Percentiles rank a stretch among this genome's conserved stretches.
Conservation (phyloP, 2,329 filamentous ascomycete species). For the Colletotrichum musae region DNA sequence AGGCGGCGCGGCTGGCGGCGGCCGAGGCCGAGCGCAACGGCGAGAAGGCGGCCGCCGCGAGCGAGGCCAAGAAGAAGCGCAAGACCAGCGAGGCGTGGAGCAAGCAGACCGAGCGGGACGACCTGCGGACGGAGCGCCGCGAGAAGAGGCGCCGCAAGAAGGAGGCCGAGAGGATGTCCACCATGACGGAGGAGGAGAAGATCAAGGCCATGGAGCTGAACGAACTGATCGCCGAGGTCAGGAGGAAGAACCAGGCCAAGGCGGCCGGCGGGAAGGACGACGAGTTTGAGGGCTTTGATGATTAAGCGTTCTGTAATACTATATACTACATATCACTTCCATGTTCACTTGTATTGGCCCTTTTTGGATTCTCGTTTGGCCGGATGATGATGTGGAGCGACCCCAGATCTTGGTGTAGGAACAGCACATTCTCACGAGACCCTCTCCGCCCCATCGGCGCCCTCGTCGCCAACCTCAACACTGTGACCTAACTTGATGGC, state of each 20-base stretch:
- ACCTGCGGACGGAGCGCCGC: constrained; percentile 71
- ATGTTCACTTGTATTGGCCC: background rate
- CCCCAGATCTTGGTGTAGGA: constrained; percentile 13
- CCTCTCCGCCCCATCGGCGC: constrained; percentile 8
- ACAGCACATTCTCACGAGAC: constrained; percentile 25
- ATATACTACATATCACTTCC: background rate
- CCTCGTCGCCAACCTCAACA: constrained; percentile 31
- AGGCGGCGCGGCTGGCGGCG: constrained; percentile 73
- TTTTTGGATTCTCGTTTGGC: background rate
- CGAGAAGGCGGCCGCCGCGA: constrained; percentile 47
- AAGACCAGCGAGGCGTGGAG: constrained; percentile 81
- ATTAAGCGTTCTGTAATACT: constrained; percentile 25
- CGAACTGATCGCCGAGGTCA: constrained; percentile 75
- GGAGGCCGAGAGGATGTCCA: constrained; percentile 73
- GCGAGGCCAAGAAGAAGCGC: constrained; percentile 68
- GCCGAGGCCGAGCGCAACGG: constrained; percentile 65
- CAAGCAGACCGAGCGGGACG: constrained; percentile 76
- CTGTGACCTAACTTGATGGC: background rate
- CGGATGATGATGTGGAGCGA: constrained; percentile 1
- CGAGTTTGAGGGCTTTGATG: constrained; percentile 73
- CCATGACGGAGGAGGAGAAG: constrained; percentile 81
- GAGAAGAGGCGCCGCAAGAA: constrained; percentile 76
- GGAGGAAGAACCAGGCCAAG: constrained; percentile 67
- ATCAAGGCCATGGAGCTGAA: constrained; percentile 74
- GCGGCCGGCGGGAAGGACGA: constrained; percentile 55